Percentiles rank a stretch among this genome's conserved stretches.
phyloP scores from a whole-genome alignment of 1,284 basidiomycete genomes.

The Tetrapyrgos nigripes region DNA sequence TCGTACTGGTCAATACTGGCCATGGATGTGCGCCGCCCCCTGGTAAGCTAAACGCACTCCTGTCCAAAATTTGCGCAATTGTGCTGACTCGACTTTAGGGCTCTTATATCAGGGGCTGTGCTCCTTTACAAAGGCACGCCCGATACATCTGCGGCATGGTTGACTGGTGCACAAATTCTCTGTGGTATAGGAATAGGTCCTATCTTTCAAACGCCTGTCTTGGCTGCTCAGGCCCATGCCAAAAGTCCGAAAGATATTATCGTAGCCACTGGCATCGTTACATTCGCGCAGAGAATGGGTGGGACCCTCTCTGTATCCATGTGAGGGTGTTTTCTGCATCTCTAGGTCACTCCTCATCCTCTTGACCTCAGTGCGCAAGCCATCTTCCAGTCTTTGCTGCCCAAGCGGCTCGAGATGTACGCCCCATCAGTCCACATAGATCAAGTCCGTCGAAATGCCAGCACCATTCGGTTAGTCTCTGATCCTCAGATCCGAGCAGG shows the following conservation, averaged over 20 bases:
- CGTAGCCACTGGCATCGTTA: constrained; percentile 21
- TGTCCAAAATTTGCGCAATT: neutral
- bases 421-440: constrained; percentile 11
- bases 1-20: constrained; percentile 16
- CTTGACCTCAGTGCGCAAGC: constrained; percentile 15
- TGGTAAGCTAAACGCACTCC: neutral
- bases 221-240: constrained; percentile 13
- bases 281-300: constrained; percentile 22
- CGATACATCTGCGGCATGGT: constrained; percentile 30
- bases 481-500: neutral
- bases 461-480: neutral
- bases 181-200: constrained; percentile 26
- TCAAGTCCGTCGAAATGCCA: neutral
- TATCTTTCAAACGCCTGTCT: constrained; percentile 28
- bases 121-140: constrained; percentile 46
- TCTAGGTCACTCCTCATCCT: neutral
- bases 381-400: constrained; percentile 18
- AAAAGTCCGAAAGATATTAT: constrained; percentile 13
- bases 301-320: constrained; percentile 20
- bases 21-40: constrained; percentile 32
- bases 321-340: neutral
- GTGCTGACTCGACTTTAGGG: neutral
- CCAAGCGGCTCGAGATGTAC: constrained; percentile 10
- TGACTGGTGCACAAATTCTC: constrained; percentile 52
- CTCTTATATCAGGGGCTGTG: constrained; percentile 38